A percentile compares a stretch with the other conserved stretches of the same genome.
Conservation (phyloP, 257 asterid species). For the Striga asiatica region DNA sequence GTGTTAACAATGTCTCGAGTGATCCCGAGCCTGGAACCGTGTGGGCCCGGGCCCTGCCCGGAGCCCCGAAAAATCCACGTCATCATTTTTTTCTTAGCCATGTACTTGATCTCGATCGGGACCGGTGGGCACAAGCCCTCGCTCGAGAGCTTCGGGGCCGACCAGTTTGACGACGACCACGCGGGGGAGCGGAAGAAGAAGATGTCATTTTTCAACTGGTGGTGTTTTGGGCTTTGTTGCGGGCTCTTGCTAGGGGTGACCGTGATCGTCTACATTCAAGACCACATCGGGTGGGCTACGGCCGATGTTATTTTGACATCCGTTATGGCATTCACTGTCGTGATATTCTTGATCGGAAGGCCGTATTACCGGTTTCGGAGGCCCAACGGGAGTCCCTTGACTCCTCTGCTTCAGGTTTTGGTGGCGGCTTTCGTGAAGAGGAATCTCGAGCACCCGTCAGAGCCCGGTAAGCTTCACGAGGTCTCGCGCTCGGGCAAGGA, state of each 20-base stretch:
- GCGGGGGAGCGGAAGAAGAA: slow-evolving; percentile 44
- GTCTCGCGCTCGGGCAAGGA: slow-evolving; percentile 25
- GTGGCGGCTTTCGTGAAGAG: slow-evolving; percentile 62
- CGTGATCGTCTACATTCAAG: slow-evolving; percentile 47
- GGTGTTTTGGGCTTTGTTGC: slow-evolving; percentile 58
- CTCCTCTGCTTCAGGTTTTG: slow-evolving; percentile 60
- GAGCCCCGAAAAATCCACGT: slow-evolving; percentile 37
- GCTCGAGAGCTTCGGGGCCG: slow-evolving; percentile 81
- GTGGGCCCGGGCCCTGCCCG: slow-evolving; percentile 15
- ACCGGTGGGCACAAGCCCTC: slow-evolving; percentile 86
- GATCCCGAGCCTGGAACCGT: slow-evolving; percentile 40
- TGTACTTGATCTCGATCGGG: slow-evolving; percentile 60
- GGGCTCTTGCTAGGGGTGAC: slow-evolving; percentile 64
- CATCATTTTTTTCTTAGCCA: slow-evolving; percentile 49
- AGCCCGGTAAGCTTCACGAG: slow-evolving; percentile 39
- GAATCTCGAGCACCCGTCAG: slow-evolving; percentile 32
- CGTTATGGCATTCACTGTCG: slow-evolving; percentile 33
- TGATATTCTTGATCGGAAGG: slow-evolving; percentile 39
- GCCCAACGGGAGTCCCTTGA: slow-evolving; percentile 57
- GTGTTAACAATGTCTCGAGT: slow-evolving; percentile 53
- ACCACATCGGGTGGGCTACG: slow-evolving; percentile 50
- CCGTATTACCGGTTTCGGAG: slow-evolving; percentile 50
- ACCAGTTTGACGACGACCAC: slow-evolving; percentile 76
- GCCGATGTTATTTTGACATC: slow-evolving; percentile 46
- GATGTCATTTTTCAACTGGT: slow-evolving; percentile 85